A percentile compares a stretch with the other conserved stretches of the same genome.
Conservation (phyloP, 2,329 filamentous ascomycete species). For the Cytospora piceae region DNA sequence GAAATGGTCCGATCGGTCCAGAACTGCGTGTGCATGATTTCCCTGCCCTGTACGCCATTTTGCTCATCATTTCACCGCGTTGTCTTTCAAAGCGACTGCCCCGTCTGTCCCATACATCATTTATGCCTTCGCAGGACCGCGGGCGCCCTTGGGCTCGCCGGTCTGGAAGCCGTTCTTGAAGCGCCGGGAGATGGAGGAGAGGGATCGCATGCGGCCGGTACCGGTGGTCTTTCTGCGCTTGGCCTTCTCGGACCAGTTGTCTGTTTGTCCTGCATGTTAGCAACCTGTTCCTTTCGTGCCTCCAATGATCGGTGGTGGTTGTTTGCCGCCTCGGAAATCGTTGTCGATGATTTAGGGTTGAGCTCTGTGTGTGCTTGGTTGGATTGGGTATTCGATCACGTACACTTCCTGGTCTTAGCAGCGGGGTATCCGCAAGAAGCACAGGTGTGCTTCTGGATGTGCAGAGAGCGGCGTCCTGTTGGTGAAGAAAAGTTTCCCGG, state of each 20-base stretch:
- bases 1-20: slow-evolving; percentile 31
- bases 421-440: slow-evolving; percentile 93
- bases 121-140: slow-evolving; percentile 59
- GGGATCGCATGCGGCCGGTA: slow-evolving; percentile 92
- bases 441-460: slow-evolving; percentile 99
- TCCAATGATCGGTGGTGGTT: neutral
- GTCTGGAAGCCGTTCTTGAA: slow-evolving; percentile 99
- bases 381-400: slow-evolving; percentile 48
- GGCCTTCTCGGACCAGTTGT: slow-evolving; percentile 99
- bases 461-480: slow-evolving; percentile 90
- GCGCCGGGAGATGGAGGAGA: slow-evolving; percentile 88
- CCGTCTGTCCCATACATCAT: slow-evolving; percentile 28
- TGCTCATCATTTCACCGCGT: slow-evolving; percentile 26
- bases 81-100: slow-evolving; percentile 19
- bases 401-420: slow-evolving; percentile 99
- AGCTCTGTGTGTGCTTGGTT: neutral
- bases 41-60: slow-evolving; percentile 31
- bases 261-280: slow-evolving; percentile 52
- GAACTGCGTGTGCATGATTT: slow-evolving; percentile 36
- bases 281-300: slow-evolving; percentile 14
- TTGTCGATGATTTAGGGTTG: neutral
- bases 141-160: slow-evolving; percentile 82
- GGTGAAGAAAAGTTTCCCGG: slow-evolving; percentile 30
- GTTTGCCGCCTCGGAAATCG: neutral
- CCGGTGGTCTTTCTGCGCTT: slow-evolving; percentile 99